Evolutionary conservation across 2,329 filamentous ascomycete species (phyloP).

Genomic region (Nemania bipapillata): DNA sequence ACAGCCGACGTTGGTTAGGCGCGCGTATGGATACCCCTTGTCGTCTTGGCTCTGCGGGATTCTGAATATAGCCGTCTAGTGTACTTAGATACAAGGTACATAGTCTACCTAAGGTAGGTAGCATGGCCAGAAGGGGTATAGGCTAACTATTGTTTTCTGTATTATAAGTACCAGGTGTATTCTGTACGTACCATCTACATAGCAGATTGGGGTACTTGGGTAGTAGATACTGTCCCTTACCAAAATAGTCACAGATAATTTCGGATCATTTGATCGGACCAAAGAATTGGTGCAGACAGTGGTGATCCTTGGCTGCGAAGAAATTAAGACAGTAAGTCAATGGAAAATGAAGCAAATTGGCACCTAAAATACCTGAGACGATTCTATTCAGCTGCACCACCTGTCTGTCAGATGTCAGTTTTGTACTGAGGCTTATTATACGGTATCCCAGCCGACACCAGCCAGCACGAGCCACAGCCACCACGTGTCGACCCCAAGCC

Average conservation of each 20-base stretch:
- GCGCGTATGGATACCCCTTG: conserved; percentile 26
- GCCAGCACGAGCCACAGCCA: conserved; percentile 31
- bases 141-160: neutral
- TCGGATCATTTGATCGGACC: neutral
- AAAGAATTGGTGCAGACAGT: neutral
- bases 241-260: conserved; percentile 23
- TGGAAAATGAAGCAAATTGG: neutral
- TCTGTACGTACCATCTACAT: neutral
- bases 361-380: conserved; percentile 31
- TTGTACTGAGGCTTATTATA: neutral
- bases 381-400: conserved; percentile 8
- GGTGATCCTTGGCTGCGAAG: neutral
- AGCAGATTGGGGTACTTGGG: too few species aligned
- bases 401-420: neutral
- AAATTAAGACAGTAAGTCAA: neutral
- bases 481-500: conserved; percentile 14
- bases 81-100: conserved; percentile 3
- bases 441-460: neutral
- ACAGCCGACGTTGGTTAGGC: conserved; percentile 28
- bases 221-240: conserved; percentile 5
- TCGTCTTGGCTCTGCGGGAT: conserved; percentile 6
- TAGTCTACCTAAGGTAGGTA: neutral
- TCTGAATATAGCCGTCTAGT: conserved; percentile 7
- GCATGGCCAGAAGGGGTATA: conserved; percentile 16
- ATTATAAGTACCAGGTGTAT: neutral